These are phyloP conservation scores for Aspergillus incahuasiensis DNA, from an alignment of 495 filamentous ascomycete genomes.

Conservation along the genomic window DNA sequence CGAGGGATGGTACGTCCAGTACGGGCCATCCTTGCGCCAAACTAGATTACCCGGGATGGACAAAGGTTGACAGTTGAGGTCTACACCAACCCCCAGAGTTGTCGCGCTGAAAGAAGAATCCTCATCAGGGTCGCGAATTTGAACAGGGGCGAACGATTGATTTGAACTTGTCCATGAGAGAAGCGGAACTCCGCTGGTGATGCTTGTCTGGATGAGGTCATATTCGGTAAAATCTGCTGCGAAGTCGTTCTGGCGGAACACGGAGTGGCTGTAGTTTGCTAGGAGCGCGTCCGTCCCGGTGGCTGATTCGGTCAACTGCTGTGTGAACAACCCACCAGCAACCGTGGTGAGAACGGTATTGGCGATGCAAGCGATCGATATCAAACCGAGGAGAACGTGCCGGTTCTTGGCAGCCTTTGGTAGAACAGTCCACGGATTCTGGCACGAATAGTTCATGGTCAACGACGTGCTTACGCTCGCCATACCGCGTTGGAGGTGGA, in stretches of 20 bases:
- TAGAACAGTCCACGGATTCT: constrained; percentile 33
- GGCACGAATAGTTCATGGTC: constrained; percentile 37
- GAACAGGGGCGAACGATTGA: constrained; percentile 33
- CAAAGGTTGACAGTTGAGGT: constrained; percentile 27
- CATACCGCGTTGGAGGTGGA: constrained; percentile 40
- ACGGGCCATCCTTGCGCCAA: constrained; percentile 12
- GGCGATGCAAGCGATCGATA: constrained; percentile 33
- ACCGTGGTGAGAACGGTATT: constrained; percentile 35
- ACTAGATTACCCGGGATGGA: constrained; percentile 15
- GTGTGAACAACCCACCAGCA: constrained; percentile 37
- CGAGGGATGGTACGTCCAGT: constrained; percentile 32
- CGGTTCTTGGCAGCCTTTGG: constrained; percentile 31
- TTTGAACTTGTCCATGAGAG: constrained; percentile 35
- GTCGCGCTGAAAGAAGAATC: constrained; percentile 28
- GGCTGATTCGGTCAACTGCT: constrained; percentile 28
- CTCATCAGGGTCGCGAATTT: constrained; percentile 21
- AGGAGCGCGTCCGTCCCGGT: constrained; percentile 23
- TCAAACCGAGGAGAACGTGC: constrained; percentile 28
- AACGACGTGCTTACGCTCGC: constrained; percentile 27
- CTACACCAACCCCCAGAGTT: constrained; percentile 31
- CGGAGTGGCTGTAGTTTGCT: constrained; percentile 33
- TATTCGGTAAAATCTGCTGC: constrained; percentile 38
- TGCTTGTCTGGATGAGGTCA: constrained; percentile 39
- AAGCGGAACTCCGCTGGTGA: constrained; percentile 35
- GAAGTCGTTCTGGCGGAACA: constrained; percentile 32